Base-by-base conservation (phyloP, 2,329 filamentous ascomycete species). In the Aspergillus sp. region DNA sequence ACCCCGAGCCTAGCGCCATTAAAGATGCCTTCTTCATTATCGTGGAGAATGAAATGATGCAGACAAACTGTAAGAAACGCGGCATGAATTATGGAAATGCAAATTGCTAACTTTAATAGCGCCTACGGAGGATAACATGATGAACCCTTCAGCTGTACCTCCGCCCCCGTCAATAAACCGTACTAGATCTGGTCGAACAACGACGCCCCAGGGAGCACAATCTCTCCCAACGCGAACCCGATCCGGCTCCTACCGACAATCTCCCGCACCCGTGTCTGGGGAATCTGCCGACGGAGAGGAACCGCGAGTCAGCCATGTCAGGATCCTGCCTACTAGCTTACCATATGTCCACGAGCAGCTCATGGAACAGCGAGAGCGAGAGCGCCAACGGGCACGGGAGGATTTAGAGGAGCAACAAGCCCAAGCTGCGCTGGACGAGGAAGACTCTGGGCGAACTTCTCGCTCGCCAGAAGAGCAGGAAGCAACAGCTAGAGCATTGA, bases 1-100 rank as follows among this genome's bases (percentile, higher is more conserved):
- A 91, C 56, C 87, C 95, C 53, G 95, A 99, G 73, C 95, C 95
- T 12, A 98, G 93, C 58, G 93, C 95, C 11, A 97, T 99, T 81
- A 99, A 99, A 78, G 95, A 99, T 76, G 95, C 95, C 1, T 99
- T 98, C 78, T 88, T 97, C 77, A 99, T 99, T 73, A 91, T 99
- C 25, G 87, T 93, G 53, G 95, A 99, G 76, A 98, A 98, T 73
- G 95, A 97, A 74, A 85, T 98, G 73, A 98, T 98, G 93, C 90
- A 93, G 73, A 88, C 88, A 55, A 96, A 92, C 73, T 92, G 91
- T 96, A 81, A 86, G 90, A 9, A 25, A 21, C 14, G 3, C 11
- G 41, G n/a, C 40, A 14, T 31, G 6, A 45, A 39, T 8, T 17
- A 23, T 5, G 21, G 44, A 17, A 23, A 12, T 11, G 8, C 39